A percentile compares a stretch with the other conserved stretches of the same genome.
These are phyloP conservation scores for Penicillium angulare DNA, from an alignment of 495 filamentous ascomycete genomes.

Conservation along the genomic window DNA sequence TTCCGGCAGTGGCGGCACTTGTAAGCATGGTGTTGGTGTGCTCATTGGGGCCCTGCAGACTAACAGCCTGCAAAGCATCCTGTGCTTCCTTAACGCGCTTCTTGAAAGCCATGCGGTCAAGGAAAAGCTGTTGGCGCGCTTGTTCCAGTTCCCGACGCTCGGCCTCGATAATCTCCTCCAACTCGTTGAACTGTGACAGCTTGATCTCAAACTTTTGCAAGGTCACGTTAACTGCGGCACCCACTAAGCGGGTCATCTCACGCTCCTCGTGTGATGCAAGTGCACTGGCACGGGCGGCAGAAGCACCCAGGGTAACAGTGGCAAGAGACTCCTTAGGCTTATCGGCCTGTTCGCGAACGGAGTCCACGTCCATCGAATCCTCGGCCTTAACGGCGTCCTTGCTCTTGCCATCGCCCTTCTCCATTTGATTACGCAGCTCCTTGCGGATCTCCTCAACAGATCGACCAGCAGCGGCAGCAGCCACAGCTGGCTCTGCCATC, in stretches of 20 bases:
- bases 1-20: conserved; percentile 41
- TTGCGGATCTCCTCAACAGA: conserved; percentile 81
- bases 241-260: conserved; percentile 89
- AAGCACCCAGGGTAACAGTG: conserved; percentile 77
- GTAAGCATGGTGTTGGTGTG: conserved; percentile 55
- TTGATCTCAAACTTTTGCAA: conserved; percentile 82
- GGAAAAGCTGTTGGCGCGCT: conserved; percentile 85
- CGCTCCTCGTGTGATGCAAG: conserved; percentile 95
- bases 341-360: conserved; percentile 24
- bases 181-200: conserved; percentile 90
- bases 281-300: conserved; percentile 80
- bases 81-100: conserved; percentile 79
- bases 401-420: conserved; percentile 57
- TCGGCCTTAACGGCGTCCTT: conserved; percentile 61
- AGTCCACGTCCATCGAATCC: conserved; percentile 68
- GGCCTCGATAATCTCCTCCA: conserved; percentile 86
- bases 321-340: conserved; percentile 54
- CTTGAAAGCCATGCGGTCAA: conserved; percentile 88
- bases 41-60: conserved; percentile 52
- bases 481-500: conserved; percentile 81
- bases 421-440: conserved; percentile 68
- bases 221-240: conserved; percentile 77
- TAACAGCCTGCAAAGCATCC: conserved; percentile 66
- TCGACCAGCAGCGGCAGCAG: conserved; percentile 82
- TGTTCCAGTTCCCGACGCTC: conserved; percentile 91